Base-by-base conservation (phyloP, 1,139 yeast species). In the Geotrichum reessii region DNA sequence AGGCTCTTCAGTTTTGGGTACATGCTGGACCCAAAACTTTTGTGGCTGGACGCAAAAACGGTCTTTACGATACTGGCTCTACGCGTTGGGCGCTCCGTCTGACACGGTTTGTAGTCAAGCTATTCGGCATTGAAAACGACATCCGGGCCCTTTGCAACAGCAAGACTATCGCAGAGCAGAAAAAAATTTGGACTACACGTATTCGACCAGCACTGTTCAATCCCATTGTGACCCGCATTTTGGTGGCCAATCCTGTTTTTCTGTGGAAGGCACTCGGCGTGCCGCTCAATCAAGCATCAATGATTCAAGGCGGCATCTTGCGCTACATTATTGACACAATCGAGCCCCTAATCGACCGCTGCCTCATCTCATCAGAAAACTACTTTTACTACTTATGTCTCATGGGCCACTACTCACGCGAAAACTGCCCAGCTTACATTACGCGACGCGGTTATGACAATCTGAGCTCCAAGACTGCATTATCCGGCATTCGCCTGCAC, bases 241-340 rank as follows among this genome's bases (percentile, higher is more conserved):
- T 87, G 61, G 81, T 87, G 53, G 92, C 92, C n/a, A 87, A 87
- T 72, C 92, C 93, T 12, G 73, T 87, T 37, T 87, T 87, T 71
- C 77, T 87, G 63, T 87, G 96, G 96, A 86, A 86, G 70, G 95
- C 95, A 0, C 78, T 87, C 51, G 95, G 96, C 17, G 95, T 87
- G 55, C 96, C 95, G 3, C 82, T 86, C 6, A 87, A 87, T 70
- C 96, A 87, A 73, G 91, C 95, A 7, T 77, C 82, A 47, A 81
- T 87, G 85, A 87, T 87, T 83, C 89, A 87, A 31, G 86, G 92
- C 0, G 69, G 71, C 19, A 85, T 87, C 51, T 73, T 85, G 64
- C 80, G 84, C 61, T 88, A 88, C 68, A 85, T 87, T 52, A 77
- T 83, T 56, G 91, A 87, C 69, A 87, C 96, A 12, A 78, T 88